Conservation (phyloP, 345 rosid species). For the Combretum micranthum region DNA sequence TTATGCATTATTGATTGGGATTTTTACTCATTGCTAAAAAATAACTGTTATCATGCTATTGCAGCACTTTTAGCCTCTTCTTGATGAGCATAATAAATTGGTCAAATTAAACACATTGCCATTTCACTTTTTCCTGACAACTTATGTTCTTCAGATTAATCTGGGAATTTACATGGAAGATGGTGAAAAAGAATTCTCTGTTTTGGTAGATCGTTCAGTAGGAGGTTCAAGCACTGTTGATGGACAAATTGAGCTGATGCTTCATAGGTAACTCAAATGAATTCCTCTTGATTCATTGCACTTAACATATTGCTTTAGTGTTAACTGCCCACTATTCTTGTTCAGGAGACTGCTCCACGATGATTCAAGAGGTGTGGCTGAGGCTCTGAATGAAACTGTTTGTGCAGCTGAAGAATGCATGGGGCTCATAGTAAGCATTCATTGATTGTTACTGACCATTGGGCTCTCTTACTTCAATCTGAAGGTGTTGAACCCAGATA, state of each 20-base stretch:
- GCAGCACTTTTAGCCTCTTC: no score
- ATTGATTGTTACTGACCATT: constrained; percentile 1
- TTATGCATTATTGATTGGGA: no score
- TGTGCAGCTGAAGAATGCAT: constrained; percentile 59
- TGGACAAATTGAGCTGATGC: constrained; percentile 95
- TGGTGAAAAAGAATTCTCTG: constrained; percentile 65
- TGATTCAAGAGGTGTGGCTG: constrained; percentile 87
- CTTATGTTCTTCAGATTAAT: constrained; percentile 49
- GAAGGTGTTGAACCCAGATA: background rate
- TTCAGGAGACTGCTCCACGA: constrained; percentile 84
- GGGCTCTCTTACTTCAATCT: background rate
- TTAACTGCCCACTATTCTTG: constrained; percentile 2
- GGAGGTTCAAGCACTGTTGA: constrained; percentile 90
- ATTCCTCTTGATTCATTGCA: background rate
- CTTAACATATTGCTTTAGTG: background rate
- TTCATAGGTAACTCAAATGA: constrained; percentile 58
- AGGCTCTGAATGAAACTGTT: constrained; percentile 79
- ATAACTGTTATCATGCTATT: no score
- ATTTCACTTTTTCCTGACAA: background rate
- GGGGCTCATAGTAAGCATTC: constrained; percentile 70
- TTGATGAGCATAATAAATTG: no score
- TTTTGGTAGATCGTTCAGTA: constrained; percentile 80
- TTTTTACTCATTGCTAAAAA: no score
- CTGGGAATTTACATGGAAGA: constrained; percentile 87
- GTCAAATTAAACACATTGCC: background rate